These are phyloP conservation scores for Durotheca rogersii DNA, from an alignment of 495 filamentous ascomycete genomes.

Conservation along the genomic window DNA sequence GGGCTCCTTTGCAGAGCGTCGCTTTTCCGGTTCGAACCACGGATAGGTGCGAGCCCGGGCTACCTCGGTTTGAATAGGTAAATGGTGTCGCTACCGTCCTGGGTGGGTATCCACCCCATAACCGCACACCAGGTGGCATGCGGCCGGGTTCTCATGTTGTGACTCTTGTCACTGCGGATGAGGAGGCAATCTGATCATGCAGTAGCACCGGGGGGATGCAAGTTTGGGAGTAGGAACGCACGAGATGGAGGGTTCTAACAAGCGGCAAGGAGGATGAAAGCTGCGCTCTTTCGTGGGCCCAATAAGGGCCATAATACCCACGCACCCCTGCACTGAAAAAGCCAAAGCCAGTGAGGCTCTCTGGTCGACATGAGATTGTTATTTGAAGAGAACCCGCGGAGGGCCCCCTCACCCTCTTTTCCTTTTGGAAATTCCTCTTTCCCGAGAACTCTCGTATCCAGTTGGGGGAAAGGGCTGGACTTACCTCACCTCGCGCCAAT, in stretches of 20 bases:
- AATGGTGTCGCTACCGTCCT: slow-evolving; percentile 20
- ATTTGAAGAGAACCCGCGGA: slow-evolving; percentile 19
- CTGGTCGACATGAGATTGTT: slow-evolving; percentile 15
- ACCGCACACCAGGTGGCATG: too few species aligned
- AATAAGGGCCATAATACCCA: slow-evolving; percentile 19
- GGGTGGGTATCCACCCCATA: too few species aligned
- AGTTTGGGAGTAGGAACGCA: slow-evolving; percentile 9
- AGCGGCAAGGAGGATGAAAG: slow-evolving; percentile 9
- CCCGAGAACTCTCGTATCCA: slow-evolving; percentile 8
- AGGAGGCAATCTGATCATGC: slow-evolving; percentile 15
- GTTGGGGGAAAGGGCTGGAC: slow-evolving; percentile 12
- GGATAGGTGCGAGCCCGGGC: slow-evolving; percentile 17
- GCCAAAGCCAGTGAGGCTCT: slow-evolving; percentile 6
- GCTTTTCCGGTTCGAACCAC: slow-evolving; percentile 11
- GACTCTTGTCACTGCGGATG: too few species aligned
- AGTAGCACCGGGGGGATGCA: slow-evolving; percentile 23
- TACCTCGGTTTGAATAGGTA: slow-evolving; percentile 12
- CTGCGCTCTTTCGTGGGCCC: slow-evolving; percentile 12
- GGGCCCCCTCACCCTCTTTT: slow-evolving; percentile 20
- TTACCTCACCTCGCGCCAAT: slow-evolving; percentile 3
- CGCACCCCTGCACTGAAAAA: slow-evolving; percentile 25
- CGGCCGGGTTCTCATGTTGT: too few species aligned
- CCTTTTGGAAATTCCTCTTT: slow-evolving; percentile 7
- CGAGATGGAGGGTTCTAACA: slow-evolving; percentile 15
- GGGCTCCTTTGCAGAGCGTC: slow-evolving; percentile 13